Evolutionary conservation across 306 rosid species (phyloP), one percentile per base, ranked within the genome.

Genomic region (Cicer pinnatifidum): DNA sequence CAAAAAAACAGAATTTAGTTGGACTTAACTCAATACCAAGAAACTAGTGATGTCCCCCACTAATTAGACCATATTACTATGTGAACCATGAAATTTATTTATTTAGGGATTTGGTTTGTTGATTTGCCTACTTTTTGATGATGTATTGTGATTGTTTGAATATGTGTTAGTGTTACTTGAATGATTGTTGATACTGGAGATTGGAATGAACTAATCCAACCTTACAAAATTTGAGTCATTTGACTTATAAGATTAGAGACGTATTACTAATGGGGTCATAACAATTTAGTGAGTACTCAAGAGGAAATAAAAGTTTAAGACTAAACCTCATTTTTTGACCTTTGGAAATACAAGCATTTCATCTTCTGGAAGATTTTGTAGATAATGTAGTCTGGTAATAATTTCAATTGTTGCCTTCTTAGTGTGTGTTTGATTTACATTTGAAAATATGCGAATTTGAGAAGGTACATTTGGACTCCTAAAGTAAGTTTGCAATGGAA

Each of bases 401-500:
- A 45, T 67, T 45, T 28, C 11, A 45, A 12, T 23, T 11, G 17
- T 17, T 19, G 38, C 44, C 45, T 0, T 60, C 19, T 35, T 33
- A 23, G 39, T 23, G 4, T 57, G 1, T 11, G 63, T 53, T 53
- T 9, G 35, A 58, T 58, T 28, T 58, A 23, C 41, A 58, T 58
- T 10, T 19, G 61, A 56, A 19, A 56, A 56, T 56, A 9, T 54
- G 61, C n/a, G 4, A 54, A 19, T 17, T 19, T 56, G 61, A 19
- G 61, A 56, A 56, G 37, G 61, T 20, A 20, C 6, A 56, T 20
- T 58, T 58, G 63, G 63, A 57, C 15, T 28, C n/a, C 40, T 37
- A 23, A 57, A 20, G 28, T 23, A 11, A 23, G 40, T 20, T 57
- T 57, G 39, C 9, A 0, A 23, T 19, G 8, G 7, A 54, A 54